Evolutionary conservation across 2,329 filamentous ascomycete species (phyloP).

Genomic region (Raffaelea albimanens): DNA sequence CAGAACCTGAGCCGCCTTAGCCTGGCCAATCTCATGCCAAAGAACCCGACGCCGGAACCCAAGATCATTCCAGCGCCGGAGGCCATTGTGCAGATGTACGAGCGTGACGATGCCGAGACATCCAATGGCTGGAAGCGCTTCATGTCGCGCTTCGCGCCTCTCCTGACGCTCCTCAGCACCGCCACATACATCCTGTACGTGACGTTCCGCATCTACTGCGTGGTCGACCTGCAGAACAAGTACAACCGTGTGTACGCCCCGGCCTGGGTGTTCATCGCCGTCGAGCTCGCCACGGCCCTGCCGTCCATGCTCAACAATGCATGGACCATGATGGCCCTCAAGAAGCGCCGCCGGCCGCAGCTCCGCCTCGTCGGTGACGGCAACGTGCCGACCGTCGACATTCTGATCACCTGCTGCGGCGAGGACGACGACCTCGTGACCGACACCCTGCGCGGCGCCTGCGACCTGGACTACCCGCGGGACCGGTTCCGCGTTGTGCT

Average conservation of each 20-base stretch:
- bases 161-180: conserved; percentile 30
- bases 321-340: conserved; percentile 15
- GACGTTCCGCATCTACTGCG: conserved; percentile 40
- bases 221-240: conserved; percentile 37
- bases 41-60: conserved; percentile 14
- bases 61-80: conserved; percentile 21
- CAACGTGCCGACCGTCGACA: conserved; percentile 45
- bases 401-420: conserved; percentile 48
- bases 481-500: conserved; percentile 44
- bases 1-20: conserved; percentile 34
- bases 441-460: conserved; percentile 47
- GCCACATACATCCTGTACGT: conserved; percentile 33
- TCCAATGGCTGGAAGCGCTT: conserved; percentile 30
- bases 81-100: conserved; percentile 28
- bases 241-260: conserved; percentile 30
- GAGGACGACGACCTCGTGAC: conserved; percentile 47
- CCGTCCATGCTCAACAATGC: conserved; percentile 14
- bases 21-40: conserved; percentile 28
- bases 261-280: conserved; percentile 14
- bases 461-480: conserved; percentile 42
- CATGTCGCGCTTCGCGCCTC: conserved; percentile 25
- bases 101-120: conserved; percentile 33
- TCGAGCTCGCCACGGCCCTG: conserved; percentile 14
- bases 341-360: conserved; percentile 35
- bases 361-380: conserved; percentile 35